Base-by-base conservation (phyloP, 805 yeast genomes). In the Lachancea dasiensis region DNA sequence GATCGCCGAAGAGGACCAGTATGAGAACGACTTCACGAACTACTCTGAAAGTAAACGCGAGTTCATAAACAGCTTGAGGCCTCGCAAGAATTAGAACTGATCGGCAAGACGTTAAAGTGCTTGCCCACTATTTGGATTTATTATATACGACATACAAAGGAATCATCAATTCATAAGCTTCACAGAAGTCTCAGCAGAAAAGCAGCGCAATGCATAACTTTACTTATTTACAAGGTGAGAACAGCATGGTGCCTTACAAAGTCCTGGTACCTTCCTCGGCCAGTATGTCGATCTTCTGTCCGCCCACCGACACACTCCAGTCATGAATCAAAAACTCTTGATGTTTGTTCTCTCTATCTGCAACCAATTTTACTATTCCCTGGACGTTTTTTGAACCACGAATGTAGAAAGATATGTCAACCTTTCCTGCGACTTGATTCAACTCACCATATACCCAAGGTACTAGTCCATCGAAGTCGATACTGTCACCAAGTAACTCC, bases 371-470 rank as follows among this genome's bases (percentile, higher is more conserved):
- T 28, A 77, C 73, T 45, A 72, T 67, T 13, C 75, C 79, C 2
- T 73, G 74, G 4, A 61, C 54, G 13, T 67, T 69, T 47, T 71
- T 69, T 37, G 72, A 72, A 8, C 97, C 98, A 48, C 70, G 70
- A 25, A 86, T 83, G 24, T 69, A 63, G 51, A 86, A 87, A 20
- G 61, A 60, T 45, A 92, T 75, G 57, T 90, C 82, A 27, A 92
- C 82, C 14, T 73, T 67, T 18, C 96, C 96, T 44, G 77, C 71
- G 44, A 86, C 86, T 20, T 92, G 86, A 50, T 89, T 86, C 46
- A 92, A 66, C 31, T 77, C 75, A 9, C 98, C 98, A 40, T 70
- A 64, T 42, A 90, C 79, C 96, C 96, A 92, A 4, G 98, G 97
- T 24, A 82, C 63, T 11, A 58, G 19, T 19, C 80, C 77, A 20